phyloP scores from a whole-genome alignment of 2,329 filamentous ascomycete species.

The Diaporthe caulivora region DNA sequence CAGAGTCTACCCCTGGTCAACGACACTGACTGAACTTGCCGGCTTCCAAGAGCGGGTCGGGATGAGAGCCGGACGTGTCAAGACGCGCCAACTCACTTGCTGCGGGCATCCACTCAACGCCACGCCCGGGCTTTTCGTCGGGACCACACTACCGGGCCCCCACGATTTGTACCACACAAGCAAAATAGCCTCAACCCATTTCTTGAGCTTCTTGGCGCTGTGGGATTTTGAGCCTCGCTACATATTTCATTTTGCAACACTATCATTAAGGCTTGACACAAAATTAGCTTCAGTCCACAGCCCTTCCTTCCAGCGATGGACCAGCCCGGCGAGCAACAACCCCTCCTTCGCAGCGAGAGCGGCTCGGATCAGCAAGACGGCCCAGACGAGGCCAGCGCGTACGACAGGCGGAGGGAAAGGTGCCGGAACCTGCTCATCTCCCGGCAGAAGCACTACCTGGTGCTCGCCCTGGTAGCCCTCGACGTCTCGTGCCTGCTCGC shows the following conservation, averaged over 20 bases:
- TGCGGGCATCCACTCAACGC: constrained; percentile 10
- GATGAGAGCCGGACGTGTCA: not conserved
- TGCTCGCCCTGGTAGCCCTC: constrained; percentile 58
- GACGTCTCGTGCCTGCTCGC: constrained; percentile 60
- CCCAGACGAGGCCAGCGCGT: constrained; percentile 25
- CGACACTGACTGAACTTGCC: not conserved
- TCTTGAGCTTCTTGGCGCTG: not conserved
- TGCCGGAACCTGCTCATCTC: constrained; percentile 40
- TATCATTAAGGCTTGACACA: not conserved
- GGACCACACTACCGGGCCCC: not conserved
- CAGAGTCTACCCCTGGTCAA: not conserved
- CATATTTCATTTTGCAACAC: constrained; percentile 2
- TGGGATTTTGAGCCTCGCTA: not conserved
- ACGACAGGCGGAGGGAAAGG: constrained; percentile 18
- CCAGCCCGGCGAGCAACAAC: constrained; percentile 35
- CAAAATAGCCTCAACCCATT: not conserved
- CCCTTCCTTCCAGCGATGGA: constrained; percentile 24
- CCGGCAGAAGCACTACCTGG: constrained; percentile 57
- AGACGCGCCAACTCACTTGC: constrained; percentile 3
- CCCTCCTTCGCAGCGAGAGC: constrained; percentile 29
- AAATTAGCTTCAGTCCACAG: not conserved
- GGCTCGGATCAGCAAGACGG: constrained; percentile 6
- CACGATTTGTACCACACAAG: not conserved
- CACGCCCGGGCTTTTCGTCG: not conserved
- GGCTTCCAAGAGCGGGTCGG: not conserved